Evolutionary conservation across 2,329 filamentous ascomycete species (phyloP).

Genomic region (Cladophialophora immunda): DNA sequence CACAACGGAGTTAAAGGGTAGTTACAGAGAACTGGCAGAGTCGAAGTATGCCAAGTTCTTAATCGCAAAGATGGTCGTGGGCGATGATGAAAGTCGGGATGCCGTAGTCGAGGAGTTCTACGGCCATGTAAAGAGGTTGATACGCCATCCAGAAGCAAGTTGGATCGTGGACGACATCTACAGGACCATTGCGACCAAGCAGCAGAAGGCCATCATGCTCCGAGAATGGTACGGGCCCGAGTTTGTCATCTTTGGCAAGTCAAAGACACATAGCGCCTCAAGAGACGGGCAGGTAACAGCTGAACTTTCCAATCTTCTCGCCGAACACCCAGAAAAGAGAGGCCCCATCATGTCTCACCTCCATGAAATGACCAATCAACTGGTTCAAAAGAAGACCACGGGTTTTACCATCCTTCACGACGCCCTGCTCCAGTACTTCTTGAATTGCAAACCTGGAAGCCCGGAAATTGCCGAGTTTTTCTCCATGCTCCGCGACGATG

Average conservation of each 20-base stretch:
- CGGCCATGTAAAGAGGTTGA: slow-evolving; percentile 88
- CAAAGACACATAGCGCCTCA: slow-evolving; percentile 47
- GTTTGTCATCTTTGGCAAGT: slow-evolving; percentile 79
- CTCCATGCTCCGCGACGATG: slow-evolving; percentile 89
- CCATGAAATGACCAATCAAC: slow-evolving; percentile 84
- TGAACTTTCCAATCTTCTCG: slow-evolving; percentile 79
- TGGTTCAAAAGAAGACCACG: slow-evolving; percentile 95
- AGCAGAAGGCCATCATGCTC: slow-evolving; percentile 85
- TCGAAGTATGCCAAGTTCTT: slow-evolving; percentile 98
- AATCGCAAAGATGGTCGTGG: slow-evolving; percentile 93
- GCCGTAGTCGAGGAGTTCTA: slow-evolving; percentile 94
- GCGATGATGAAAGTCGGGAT: slow-evolving; percentile 89
- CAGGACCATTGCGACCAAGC: slow-evolving; percentile 81
- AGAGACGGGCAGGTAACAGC: slow-evolving; percentile 50
- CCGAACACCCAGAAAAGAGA: slow-evolving; percentile 82
- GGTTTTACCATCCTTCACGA: slow-evolving; percentile 98
- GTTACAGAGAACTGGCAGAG: slow-evolving; percentile 85
- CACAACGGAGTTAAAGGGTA: slow-evolving; percentile 83
- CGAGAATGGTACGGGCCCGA: slow-evolving; percentile 97
- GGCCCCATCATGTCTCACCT: slow-evolving; percentile 86
- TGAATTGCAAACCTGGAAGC: slow-evolving; percentile 77
- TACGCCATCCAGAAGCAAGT: slow-evolving; percentile 93
- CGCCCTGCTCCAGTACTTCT: slow-evolving; percentile 96
- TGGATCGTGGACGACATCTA: slow-evolving; percentile 99
- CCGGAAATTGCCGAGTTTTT: slow-evolving; percentile 87